Conservation (phyloP, 148 eudicot species). For the Tetragonia tetragonoides region DNA sequence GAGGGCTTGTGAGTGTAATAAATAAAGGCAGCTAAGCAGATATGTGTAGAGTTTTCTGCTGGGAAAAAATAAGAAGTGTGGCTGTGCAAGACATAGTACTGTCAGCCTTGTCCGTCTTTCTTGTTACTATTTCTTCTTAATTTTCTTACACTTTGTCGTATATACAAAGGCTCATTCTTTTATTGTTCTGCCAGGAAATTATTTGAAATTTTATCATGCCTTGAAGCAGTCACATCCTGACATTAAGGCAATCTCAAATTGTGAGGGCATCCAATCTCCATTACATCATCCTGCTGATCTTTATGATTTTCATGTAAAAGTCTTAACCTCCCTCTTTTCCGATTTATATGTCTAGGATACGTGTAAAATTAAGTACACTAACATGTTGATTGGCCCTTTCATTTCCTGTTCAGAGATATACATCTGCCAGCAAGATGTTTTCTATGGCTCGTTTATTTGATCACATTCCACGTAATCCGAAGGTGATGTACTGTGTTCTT, state of each 20-base stretch:
- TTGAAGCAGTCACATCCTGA: slow-evolving; percentile 73
- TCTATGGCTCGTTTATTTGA: slow-evolving; percentile 55
- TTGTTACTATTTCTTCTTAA: too few relatives aligned
- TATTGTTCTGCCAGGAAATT: slow-evolving; percentile 53
- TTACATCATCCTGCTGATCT: slow-evolving; percentile 84
- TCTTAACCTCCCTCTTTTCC: slow-evolving; percentile 11
- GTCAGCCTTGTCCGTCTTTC: too few relatives aligned
- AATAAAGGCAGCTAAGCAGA: too few relatives aligned
- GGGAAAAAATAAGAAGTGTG: too few relatives aligned
- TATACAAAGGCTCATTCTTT: slow-evolving; percentile 15
- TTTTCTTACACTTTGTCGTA: too few relatives aligned
- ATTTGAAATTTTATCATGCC: slow-evolving; percentile 67
- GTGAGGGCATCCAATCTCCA: slow-evolving; percentile 56
- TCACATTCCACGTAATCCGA: slow-evolving; percentile 52
- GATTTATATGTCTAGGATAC: background rate
- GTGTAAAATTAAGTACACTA: background rate
- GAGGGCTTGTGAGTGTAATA: too few relatives aligned
- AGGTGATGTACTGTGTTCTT: too few relatives aligned
- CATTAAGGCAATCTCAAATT: slow-evolving; percentile 72
- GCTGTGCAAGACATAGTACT: too few relatives aligned
- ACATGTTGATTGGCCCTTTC: slow-evolving; percentile 1
- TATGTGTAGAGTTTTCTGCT: too few relatives aligned
- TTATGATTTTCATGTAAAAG: slow-evolving; percentile 83
- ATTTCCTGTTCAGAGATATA: slow-evolving; percentile 49
- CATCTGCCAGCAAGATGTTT: slow-evolving; percentile 47